Evolutionary conservation across 1,284 basidiomycete genomes (phyloP), one percentile per base, ranked within the genome.

Genomic region (Moesziomyces aphidis): DNA sequence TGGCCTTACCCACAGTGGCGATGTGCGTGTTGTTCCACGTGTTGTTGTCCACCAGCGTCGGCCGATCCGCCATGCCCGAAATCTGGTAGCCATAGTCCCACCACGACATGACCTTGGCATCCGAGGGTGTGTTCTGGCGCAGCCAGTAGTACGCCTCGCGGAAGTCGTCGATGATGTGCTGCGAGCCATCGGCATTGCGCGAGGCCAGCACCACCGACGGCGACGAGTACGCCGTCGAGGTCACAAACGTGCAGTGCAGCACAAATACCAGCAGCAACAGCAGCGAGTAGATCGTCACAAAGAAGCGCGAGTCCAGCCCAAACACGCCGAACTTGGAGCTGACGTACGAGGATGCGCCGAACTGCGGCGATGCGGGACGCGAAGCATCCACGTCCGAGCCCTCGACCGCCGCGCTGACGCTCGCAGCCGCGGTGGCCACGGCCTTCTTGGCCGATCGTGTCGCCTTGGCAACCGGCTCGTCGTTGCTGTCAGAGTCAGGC

Each of bases 11-110:
- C 21, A 79, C 80, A 22, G 77, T 77, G 24, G 80, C 80, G 28
- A 81, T 82, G 69, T 99, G 86, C 21, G 86, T 87, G 87, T 99
- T 99, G 87, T 99, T 99, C 97, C 97, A 99, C 1, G 97, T 99
- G 85, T 99, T 99, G 88, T 99, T 99, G 86, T 99, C 97, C 11
- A 99, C 97, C 64, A 99, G 87, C 3, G 95, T 97, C n/a, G 93
- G 91, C 47, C 97, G 88, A 86, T 98, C 95, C 13, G 97, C 95
- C 93, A 99, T 97, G 52, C 97, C 97, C 47, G 95, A 94, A 82
- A 99, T 97, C 87, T 99, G 96, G 85, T 99, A 99, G 22, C 97
- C 97, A 81, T 99, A 99, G 87, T 99, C 97, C 97, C 97, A 99
- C 97, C 97, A 99, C 76, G 92, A 94, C 94, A 97, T 96, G 43